phyloP scores from a whole-genome alignment of 306 rosid genomes.

The Calophaca sinica region DNA sequence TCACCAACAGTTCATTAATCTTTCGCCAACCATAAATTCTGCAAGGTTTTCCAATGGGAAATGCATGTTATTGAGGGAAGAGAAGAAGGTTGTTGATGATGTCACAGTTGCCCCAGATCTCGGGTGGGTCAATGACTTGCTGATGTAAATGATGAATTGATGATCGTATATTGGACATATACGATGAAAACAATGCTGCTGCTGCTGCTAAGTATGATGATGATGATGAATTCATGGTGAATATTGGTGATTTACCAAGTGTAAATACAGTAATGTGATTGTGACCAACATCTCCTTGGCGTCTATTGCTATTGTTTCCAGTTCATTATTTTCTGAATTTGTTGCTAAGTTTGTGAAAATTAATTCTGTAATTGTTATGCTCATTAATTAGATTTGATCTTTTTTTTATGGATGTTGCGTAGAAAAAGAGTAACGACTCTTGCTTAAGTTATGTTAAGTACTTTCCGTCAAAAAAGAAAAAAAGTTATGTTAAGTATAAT shows the following conservation, averaged over 20 bases:
- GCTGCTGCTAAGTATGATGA: too few species aligned
- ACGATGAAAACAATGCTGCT: too few species aligned
- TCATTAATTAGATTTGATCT: conserved; percentile 26
- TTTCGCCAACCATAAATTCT: conserved; percentile 47
- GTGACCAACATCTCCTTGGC: not conserved
- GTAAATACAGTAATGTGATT: not conserved
- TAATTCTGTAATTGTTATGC: conserved; percentile 42
- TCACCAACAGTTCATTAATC: conserved; percentile 36
- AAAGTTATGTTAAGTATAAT: too few species aligned
- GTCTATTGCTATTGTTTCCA: conserved; percentile 42
- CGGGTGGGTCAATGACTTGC: conserved; percentile 90
- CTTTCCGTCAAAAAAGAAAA: too few species aligned
- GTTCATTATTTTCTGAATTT: conserved; percentile 37
- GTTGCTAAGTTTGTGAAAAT: not conserved
- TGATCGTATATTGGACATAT: too few species aligned
- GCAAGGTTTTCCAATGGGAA: conserved; percentile 33
- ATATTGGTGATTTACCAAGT: conserved; percentile 6
- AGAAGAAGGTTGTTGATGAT: conserved; percentile 39
- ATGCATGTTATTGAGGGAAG: conserved; percentile 6
- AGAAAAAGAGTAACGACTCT: too few species aligned
- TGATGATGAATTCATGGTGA: too few species aligned
- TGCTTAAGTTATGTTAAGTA: too few species aligned
- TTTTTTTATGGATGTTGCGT: conserved; percentile 3
- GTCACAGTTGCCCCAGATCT: conserved; percentile 63
- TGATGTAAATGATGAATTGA: conserved; percentile 61